Evolutionary conservation across 306 rosid species (phyloP).

Genomic region (Urtica urens): DNA sequence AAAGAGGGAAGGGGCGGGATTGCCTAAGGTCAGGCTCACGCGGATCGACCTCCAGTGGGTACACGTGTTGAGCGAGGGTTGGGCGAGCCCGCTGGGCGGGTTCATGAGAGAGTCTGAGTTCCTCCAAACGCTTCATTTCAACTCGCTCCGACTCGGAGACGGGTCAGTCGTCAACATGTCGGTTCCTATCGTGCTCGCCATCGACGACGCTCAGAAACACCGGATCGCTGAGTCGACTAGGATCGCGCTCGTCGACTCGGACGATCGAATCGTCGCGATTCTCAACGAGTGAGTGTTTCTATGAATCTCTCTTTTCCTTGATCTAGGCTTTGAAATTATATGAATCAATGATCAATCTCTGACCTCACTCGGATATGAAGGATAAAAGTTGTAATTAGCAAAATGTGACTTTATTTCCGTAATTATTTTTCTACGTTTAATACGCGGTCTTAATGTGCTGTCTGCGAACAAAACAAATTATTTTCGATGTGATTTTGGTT

Average conservation of each 20-base stretch:
- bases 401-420: too few relatives aligned
- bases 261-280: constrained; percentile 60
- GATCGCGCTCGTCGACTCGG: constrained; percentile 69
- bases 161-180: constrained; percentile 91
- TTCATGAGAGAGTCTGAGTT: constrained; percentile 97
- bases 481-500: too few relatives aligned
- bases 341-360: too few relatives aligned
- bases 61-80: constrained; percentile 91
- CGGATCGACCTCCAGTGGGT: constrained; percentile 74
- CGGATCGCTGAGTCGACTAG: constrained; percentile 52
- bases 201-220: constrained; percentile 70
- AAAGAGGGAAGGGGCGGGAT: constrained; percentile 48
- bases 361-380: too few relatives aligned
- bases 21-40: constrained; percentile 59
- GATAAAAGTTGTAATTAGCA: too few relatives aligned
- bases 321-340: too few relatives aligned
- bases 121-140: constrained; percentile 99
- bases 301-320: too few relatives aligned
- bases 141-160: constrained; percentile 61
- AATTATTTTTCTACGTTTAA: too few relatives aligned
- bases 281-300: constrained; percentile 69
- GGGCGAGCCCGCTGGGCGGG: constrained; percentile 87
- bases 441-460: too few relatives aligned
- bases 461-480: too few relatives aligned
- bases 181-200: constrained; percentile 80